Conservation (phyloP, 768 basidiomycete genomes). For the Ramaria sp. region DNA sequence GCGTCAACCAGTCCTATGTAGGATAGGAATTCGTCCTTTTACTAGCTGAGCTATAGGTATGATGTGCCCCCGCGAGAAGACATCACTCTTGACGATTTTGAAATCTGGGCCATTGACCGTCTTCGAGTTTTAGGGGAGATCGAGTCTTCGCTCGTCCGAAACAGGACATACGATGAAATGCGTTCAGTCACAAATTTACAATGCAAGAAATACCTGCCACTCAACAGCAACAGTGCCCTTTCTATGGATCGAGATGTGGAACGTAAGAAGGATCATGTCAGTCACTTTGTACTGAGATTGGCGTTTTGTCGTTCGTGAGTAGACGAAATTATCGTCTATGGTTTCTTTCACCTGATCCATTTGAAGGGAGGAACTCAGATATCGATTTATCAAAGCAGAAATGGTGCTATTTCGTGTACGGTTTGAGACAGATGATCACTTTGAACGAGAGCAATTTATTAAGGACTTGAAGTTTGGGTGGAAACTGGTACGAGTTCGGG, state of each 20-base stretch:
- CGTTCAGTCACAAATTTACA: constrained; percentile 49
- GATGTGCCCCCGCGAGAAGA: constrained; percentile 76
- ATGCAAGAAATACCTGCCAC: constrained; percentile 64
- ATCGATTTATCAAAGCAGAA: constrained; percentile 86
- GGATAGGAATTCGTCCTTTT: constrained; percentile 4
- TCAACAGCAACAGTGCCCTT: constrained; percentile 47
- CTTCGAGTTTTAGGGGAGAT: constrained; percentile 85
- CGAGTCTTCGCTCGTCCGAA: constrained; percentile 78
- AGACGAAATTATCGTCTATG: background rate
- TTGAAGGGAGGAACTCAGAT: constrained; percentile 75
- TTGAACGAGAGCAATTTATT: constrained; percentile 61
- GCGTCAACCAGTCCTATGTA: constrained; percentile 18
- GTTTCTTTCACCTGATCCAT: background rate
- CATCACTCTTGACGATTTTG: constrained; percentile 92
- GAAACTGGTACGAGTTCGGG: constrained; percentile 36
- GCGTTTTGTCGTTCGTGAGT: constrained; percentile 96
- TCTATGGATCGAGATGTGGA: constrained; percentile 43
- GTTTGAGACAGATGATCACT: constrained; percentile 49
- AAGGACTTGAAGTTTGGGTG: constrained; percentile 52
- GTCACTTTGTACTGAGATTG: constrained; percentile 87
- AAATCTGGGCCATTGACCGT: constrained; percentile 79
- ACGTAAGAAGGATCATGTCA: constrained; percentile 73
- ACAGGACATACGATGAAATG: constrained; percentile 71
- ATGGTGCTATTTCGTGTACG: constrained; percentile 72
- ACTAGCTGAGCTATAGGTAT: constrained; percentile 48